Conservation (phyloP, 805 yeast species). For the Candida namnaoensis region DNA sequence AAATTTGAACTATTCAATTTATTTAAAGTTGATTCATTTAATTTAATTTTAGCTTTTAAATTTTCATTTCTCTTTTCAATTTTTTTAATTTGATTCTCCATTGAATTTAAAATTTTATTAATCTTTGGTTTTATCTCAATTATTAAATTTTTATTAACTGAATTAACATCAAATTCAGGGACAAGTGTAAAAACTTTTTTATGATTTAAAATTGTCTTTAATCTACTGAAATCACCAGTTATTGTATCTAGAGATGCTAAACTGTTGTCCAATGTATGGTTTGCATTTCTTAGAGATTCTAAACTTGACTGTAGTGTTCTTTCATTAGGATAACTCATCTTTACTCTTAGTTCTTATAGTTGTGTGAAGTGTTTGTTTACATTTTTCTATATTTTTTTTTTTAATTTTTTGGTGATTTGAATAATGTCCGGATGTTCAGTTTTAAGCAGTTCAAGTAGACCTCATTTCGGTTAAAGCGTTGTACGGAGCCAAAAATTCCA, state of each 20-base stretch:
- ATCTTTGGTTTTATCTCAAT: slow-evolving; percentile 35
- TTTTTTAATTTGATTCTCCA: slow-evolving; percentile 25
- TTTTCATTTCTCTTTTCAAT: slow-evolving; percentile 23
- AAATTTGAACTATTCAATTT: too few species aligned
- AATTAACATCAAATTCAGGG: slow-evolving; percentile 36
- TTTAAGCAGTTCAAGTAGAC: too few species aligned
- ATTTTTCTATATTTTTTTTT: too few species aligned
- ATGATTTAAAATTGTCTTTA: slow-evolving; percentile 32
- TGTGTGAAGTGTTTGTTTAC: too few species aligned
- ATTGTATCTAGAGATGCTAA: slow-evolving; percentile 20
- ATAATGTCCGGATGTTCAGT: too few species aligned
- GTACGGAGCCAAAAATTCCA: too few species aligned
- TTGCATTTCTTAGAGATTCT: slow-evolving; percentile 24
- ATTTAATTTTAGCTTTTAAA: slow-evolving; percentile 27
- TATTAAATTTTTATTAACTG: slow-evolving; percentile 28
- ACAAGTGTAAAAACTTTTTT: slow-evolving; percentile 40
- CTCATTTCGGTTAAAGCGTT: too few species aligned
- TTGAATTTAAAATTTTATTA: slow-evolving; percentile 18
- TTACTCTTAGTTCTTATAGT: too few species aligned
- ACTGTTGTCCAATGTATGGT: slow-evolving; percentile 23
- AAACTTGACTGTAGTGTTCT: slow-evolving; percentile 20
- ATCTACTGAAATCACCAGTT: slow-evolving; percentile 30
- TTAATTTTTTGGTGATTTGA: too few species aligned
- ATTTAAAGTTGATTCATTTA: slow-evolving; percentile 19
- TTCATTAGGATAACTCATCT: slow-evolving; percentile 7